These are phyloP conservation scores for Ascochyta rabiei DNA, from an alignment of 2,329 filamentous ascomycete genomes.

Conservation along the genomic window DNA sequence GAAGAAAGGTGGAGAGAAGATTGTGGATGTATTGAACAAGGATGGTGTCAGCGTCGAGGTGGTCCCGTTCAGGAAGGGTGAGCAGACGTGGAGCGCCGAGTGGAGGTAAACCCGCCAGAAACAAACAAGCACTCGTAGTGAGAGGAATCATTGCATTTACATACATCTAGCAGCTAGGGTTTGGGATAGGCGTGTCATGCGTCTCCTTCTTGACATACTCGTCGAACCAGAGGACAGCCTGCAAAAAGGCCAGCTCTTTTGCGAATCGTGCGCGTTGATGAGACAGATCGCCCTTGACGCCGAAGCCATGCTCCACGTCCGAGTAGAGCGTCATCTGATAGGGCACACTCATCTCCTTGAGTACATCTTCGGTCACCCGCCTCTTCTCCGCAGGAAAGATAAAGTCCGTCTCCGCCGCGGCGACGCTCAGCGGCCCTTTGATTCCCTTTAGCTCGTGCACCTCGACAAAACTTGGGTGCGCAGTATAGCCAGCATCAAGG, in stretches of 20 bases:
- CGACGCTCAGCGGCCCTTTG: constrained; percentile 63
- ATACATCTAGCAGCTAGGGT: not conserved
- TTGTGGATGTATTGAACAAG: constrained; percentile 61
- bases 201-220: constrained; percentile 57
- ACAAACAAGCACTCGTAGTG: not conserved
- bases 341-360: constrained; percentile 59
- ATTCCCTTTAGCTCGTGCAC: constrained; percentile 65
- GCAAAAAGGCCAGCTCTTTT: constrained; percentile 80
- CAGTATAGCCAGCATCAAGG: constrained; percentile 73
- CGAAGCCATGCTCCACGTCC: constrained; percentile 75
- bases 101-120: constrained; percentile 35
- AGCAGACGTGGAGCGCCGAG: constrained; percentile 62
- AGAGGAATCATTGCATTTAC: not conserved
- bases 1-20: constrained; percentile 60
- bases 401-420: constrained; percentile 67
- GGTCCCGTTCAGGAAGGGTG: constrained; percentile 68
- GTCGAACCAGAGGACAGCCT: constrained; percentile 80
- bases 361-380: constrained; percentile 63
- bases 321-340: constrained; percentile 82
- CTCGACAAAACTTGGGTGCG: constrained; percentile 77
- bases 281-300: constrained; percentile 68
- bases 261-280: constrained; percentile 67
- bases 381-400: constrained; percentile 65
- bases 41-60: constrained; percentile 62
- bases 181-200: not conserved